These are phyloP conservation scores for Emergomyces pasteurianus DNA, from an alignment of 2,329 filamentous ascomycete genomes.

Conservation along the genomic window DNA sequence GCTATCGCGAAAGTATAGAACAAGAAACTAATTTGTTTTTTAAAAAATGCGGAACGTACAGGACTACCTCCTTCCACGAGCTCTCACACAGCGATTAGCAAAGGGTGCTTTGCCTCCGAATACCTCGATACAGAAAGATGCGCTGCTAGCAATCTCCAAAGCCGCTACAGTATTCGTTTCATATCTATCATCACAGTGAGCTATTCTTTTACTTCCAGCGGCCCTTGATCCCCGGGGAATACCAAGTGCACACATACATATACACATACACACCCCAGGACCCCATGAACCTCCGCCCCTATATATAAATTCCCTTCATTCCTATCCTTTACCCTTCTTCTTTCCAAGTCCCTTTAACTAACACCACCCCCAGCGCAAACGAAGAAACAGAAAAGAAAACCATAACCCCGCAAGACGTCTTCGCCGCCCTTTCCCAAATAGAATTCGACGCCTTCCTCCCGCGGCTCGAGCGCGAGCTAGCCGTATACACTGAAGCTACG, in stretches of 20 bases:
- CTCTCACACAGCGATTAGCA: constrained; percentile 48
- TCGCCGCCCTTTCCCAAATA: constrained; percentile 47
- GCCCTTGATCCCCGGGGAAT: neutral
- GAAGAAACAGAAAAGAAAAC: constrained; percentile 52
- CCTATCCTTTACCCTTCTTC: neutral
- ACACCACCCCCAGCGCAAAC: constrained; percentile 39
- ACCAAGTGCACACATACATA: neutral
- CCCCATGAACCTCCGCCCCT: neutral
- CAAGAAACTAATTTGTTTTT: neutral
- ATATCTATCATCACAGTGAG: constrained; percentile 49
- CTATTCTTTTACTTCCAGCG: neutral
- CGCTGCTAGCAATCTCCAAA: constrained; percentile 51
- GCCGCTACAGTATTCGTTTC: constrained; percentile 56
- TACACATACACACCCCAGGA: too few relatives aligned
- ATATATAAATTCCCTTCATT: neutral
- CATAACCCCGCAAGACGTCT: constrained; percentile 48
- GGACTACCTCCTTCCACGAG: constrained; percentile 53
- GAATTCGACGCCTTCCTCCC: constrained; percentile 50
- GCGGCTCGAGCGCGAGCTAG: constrained; percentile 48
- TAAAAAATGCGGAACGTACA: constrained; percentile 14
- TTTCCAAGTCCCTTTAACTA: constrained; percentile 1
- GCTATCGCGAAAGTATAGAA: neutral
- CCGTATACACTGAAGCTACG: constrained; percentile 30
- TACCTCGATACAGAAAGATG: constrained; percentile 55
- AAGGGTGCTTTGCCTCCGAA: constrained; percentile 54